Percentiles rank a stretch among this genome's conserved stretches.
phyloP scores from a whole-genome alignment of 1,284 basidiomycete genomes.

The Dichomitus squalens region DNA sequence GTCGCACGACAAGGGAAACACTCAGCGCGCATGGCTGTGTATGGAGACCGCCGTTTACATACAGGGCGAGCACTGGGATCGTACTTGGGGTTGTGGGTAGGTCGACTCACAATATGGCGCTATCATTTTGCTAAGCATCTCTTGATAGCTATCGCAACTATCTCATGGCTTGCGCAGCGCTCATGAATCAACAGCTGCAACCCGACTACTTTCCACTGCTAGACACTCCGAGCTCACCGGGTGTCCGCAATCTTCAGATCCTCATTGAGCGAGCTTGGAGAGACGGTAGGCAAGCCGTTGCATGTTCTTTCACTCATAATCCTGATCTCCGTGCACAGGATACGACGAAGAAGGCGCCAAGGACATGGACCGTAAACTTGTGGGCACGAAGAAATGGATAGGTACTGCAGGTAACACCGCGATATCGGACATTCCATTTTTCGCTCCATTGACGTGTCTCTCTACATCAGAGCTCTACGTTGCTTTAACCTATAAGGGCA shows the following conservation, averaged over 20 bases:
- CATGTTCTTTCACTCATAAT: not conserved
- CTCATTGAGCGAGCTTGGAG: constrained; percentile 85
- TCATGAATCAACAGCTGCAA: constrained; percentile 66
- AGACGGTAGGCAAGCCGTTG: constrained; percentile 48
- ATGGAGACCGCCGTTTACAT: constrained; percentile 65
- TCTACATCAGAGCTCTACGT: constrained; percentile 58
- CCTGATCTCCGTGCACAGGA: constrained; percentile 43
- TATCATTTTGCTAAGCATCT: not conserved
- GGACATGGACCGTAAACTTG: constrained; percentile 59
- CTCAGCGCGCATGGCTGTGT: constrained; percentile 67
- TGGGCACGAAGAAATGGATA: constrained; percentile 75
- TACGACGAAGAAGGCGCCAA: constrained; percentile 71
- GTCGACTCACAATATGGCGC: constrained; percentile 17
- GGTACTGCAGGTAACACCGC: constrained; percentile 66
- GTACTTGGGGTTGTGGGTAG: constrained; percentile 76
- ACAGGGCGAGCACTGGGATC: constrained; percentile 56
- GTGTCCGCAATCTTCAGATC: constrained; percentile 71
- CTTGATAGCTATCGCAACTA: constrained; percentile 80
- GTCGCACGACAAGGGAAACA: constrained; percentile 53
- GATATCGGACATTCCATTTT: not conserved
- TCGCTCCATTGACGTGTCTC: constrained; percentile 1
- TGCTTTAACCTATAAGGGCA: constrained; percentile 71
- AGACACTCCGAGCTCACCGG: constrained; percentile 56
- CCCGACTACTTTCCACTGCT: constrained; percentile 63
- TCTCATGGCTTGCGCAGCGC: constrained; percentile 75